Evolutionary conservation across 1,139 yeast genomes (phyloP), one percentile per base, ranked within the genome.

Genomic region (Magnusiomyces tetraspermus): DNA sequence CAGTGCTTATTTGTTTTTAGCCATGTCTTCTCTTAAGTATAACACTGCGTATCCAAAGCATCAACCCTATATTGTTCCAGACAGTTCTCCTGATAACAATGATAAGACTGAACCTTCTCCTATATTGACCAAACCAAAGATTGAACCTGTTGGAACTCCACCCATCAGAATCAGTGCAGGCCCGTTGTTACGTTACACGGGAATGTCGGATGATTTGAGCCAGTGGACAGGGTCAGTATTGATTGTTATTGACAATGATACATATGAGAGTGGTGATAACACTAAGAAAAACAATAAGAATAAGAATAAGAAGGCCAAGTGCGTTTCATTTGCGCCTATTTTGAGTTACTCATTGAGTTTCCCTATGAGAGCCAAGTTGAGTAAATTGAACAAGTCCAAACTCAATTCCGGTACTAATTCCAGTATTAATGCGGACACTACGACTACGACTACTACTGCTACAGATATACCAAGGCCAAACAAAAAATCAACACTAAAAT

Each of bases 181-280:
- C 1, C 97, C 97, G 0, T 72, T 83, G 38, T 69, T 89, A 54
- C 73, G 92, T 55, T 76, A 83, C 53, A 71, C 79, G 54, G 89
- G 85, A 3, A 77, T 83, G 57, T 71, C 76, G 41, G 78, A 76
- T 41, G 80, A 76, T 58, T 67, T 76, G 30, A 54, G 69, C 10
- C 71, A 75, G 53, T 88, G 87, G 71, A 69, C 87, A 43, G 96
- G 82, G 1, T 71, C 85, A 1, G 71, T 85, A 23, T 61, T 87
- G 66, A 64, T 86, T 48, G 87, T 85, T 1, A 70, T 79, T n/a
- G 71, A 74, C 51, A 78, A 75, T 54, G 60, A 61, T 23, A 61
- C 60, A 15, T 17, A 8, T 4, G 17, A 28, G 11, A 28, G 31
- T 28, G 10, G 11, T 28, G 31, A 28, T 28, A 11, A 28, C 11